Conservation (phyloP, 163 green algal species). For the Volvox carteri region DNA sequence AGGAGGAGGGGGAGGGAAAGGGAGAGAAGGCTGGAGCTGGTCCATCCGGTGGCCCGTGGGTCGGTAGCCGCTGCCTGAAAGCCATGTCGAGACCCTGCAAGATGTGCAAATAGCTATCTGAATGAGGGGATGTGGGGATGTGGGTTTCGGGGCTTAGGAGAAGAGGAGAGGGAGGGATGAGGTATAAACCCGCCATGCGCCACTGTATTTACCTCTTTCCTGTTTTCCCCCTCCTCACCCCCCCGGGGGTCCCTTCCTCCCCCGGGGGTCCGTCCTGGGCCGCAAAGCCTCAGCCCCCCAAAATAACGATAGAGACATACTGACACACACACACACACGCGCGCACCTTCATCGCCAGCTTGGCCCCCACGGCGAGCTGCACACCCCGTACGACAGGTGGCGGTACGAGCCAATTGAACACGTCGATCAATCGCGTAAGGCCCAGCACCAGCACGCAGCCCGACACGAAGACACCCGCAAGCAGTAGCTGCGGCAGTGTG, state of each 20-base stretch:
- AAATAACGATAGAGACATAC: too few relatives aligned
- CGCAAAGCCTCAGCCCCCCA: too few relatives aligned
- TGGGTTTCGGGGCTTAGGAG: too few relatives aligned
- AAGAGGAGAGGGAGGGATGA: too few relatives aligned
- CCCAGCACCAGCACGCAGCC: slow-evolving; percentile 76
- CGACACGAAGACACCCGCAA: slow-evolving; percentile 81
- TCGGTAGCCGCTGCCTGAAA: background rate
- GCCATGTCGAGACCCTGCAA: slow-evolving; percentile 57
- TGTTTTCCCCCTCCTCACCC: too few relatives aligned
- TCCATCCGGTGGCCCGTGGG: background rate
- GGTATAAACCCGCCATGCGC: too few relatives aligned
- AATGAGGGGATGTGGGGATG: too few relatives aligned
- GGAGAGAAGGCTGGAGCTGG: background rate
- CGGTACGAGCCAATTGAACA: slow-evolving; percentile 71
- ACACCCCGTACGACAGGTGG: slow-evolving; percentile 82
- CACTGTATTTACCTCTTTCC: too few relatives aligned
- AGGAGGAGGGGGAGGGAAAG: background rate
- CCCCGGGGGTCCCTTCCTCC: too few relatives aligned
- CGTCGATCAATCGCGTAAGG: slow-evolving; percentile 68
- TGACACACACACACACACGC: too few relatives aligned
- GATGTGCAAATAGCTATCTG: too few relatives aligned
- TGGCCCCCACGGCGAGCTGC: slow-evolving; percentile 85
- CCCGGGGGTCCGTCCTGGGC: too few relatives aligned
- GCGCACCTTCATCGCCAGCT: slow-evolving; percentile 78
- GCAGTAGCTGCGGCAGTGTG: slow-evolving; percentile 76